A percentile compares a stretch with the other conserved stretches of the same genome.
phyloP scores from a whole-genome alignment of 768 basidiomycete genomes.

The Russula virescens region DNA sequence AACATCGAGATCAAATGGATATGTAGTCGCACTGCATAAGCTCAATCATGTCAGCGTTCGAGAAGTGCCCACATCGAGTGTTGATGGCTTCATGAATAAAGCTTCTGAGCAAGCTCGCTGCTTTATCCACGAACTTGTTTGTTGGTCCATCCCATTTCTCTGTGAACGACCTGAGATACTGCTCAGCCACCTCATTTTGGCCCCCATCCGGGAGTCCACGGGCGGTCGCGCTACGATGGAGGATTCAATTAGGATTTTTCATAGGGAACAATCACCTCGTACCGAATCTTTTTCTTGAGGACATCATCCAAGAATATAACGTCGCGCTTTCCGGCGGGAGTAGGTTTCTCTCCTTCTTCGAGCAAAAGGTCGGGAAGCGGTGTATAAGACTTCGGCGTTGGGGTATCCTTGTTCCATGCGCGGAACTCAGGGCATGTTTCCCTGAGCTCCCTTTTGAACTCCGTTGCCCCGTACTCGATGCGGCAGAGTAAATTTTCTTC shows the following conservation, averaged over 20 bases:
- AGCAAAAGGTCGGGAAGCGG: conserved; percentile 2
- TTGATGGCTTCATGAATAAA: background rate
- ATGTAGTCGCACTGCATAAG: conserved; percentile 4
- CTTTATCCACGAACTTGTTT: background rate
- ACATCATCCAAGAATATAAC: conserved; percentile 19
- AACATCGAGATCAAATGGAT: background rate
- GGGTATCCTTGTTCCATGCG: background rate
- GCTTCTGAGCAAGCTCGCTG: background rate
- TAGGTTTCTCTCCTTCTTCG: background rate
- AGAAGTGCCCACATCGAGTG: background rate
- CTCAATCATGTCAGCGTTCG: background rate
- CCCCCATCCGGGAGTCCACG: conserved; percentile 18
- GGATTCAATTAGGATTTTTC: background rate
- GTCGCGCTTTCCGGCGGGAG: background rate
- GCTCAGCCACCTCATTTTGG: conserved; percentile 12
- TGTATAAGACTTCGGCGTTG: background rate
- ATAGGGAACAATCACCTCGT: background rate
- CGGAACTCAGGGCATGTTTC: conserved; percentile 19
- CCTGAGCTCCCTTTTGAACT: conserved; percentile 9
- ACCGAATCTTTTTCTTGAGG: conserved; percentile 2
- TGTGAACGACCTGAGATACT: conserved; percentile 7
- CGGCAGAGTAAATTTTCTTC: conserved; percentile 25
- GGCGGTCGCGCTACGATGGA: background rate
- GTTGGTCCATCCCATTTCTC: conserved; percentile 9
- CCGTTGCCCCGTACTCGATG: conserved; percentile 5